Conservation (phyloP, 257 asterid genomes). For the Schizonepeta tenuifolia region DNA sequence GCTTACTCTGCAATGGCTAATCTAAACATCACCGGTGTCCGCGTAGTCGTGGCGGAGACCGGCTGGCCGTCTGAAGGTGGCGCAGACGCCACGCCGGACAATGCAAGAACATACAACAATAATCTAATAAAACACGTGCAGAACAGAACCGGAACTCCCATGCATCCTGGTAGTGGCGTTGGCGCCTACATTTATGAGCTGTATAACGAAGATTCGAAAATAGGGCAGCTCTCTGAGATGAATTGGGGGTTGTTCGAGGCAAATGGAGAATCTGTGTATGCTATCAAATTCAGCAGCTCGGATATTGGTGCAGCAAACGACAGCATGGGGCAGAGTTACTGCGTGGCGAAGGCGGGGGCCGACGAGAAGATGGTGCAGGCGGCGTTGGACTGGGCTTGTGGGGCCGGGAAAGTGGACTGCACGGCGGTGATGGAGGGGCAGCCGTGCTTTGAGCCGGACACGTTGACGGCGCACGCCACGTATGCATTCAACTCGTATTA, state of each 20-base stretch:
- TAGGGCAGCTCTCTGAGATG: constrained; percentile 67
- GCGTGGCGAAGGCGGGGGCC: constrained; percentile 64
- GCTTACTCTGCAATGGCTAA: constrained; percentile 74
- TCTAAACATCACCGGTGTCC: constrained; percentile 70
- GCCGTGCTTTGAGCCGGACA: constrained; percentile 82
- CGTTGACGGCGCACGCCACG: constrained; percentile 67
- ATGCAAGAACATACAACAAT: constrained; percentile 74
- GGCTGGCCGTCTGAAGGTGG: constrained; percentile 90
- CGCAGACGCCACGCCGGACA: constrained; percentile 68
- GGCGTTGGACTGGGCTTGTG: constrained; percentile 94
- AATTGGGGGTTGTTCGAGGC: constrained; percentile 73
- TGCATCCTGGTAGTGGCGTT: constrained; percentile 56
- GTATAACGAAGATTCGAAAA: constrained; percentile 61
- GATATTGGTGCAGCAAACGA: constrained; percentile 60
- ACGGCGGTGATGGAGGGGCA: constrained; percentile 65
- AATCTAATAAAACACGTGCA: constrained; percentile 67
- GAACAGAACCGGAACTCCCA: constrained; percentile 75
- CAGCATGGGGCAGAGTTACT: constrained; percentile 60
- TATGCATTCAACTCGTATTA: constrained; percentile 73
- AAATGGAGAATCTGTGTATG: constrained; percentile 58
- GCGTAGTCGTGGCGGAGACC: constrained; percentile 67
- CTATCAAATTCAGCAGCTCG: constrained; percentile 51
- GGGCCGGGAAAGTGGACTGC: constrained; percentile 83
- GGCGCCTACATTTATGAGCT: constrained; percentile 77
- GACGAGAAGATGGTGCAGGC: constrained; percentile 77